Evolutionary conservation across 2,329 filamentous ascomycete genomes (phyloP).

Genomic region (Sclerotinia borealis): DNA sequence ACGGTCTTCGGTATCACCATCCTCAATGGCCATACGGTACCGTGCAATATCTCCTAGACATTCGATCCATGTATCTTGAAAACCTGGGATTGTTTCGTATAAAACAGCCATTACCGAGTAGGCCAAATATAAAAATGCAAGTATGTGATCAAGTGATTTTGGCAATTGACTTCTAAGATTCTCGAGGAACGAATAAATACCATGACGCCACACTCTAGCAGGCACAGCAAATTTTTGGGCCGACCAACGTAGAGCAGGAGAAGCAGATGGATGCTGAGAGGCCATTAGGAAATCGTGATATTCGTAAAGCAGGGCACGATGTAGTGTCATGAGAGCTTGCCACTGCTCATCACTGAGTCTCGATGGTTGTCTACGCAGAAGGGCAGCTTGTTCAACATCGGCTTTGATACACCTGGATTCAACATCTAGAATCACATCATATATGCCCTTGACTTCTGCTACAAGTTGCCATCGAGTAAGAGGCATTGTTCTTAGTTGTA

Average conservation of each 20-base stretch:
- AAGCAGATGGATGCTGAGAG: constrained; percentile 77
- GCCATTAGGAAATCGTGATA: constrained; percentile 85
- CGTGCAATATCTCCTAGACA: constrained; percentile 81
- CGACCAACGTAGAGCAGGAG: constrained; percentile 57
- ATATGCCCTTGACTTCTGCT: constrained; percentile 47
- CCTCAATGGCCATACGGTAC: constrained; percentile 86
- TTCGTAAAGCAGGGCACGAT: constrained; percentile 74
- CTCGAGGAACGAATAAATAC: constrained; percentile 80
- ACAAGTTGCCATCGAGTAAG: constrained; percentile 29
- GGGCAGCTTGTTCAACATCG: constrained; percentile 54
- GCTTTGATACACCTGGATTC: constrained; percentile 85
- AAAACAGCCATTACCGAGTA: constrained; percentile 87
- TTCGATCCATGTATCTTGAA: constrained; percentile 81
- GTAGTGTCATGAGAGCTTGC: constrained; percentile 76
- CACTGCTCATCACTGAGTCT: constrained; percentile 64
- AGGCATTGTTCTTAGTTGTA: constrained; percentile 45
- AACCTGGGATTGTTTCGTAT: constrained; percentile 76
- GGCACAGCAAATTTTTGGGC: constrained; percentile 87
- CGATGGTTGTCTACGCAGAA: constrained; percentile 42
- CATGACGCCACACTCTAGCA: constrained; percentile 87
- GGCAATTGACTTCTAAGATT: constrained; percentile 69
- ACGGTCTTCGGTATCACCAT: constrained; percentile 63
- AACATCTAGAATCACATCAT: constrained; percentile 77
- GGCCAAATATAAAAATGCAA: constrained; percentile 80
- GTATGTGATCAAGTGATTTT: constrained; percentile 76